Percentiles rank a stretch among this genome's conserved stretches.
Evolutionary conservation across 176 grass and related monocot genomes (phyloP).

Genomic region (Pontederia paniculata): DNA sequence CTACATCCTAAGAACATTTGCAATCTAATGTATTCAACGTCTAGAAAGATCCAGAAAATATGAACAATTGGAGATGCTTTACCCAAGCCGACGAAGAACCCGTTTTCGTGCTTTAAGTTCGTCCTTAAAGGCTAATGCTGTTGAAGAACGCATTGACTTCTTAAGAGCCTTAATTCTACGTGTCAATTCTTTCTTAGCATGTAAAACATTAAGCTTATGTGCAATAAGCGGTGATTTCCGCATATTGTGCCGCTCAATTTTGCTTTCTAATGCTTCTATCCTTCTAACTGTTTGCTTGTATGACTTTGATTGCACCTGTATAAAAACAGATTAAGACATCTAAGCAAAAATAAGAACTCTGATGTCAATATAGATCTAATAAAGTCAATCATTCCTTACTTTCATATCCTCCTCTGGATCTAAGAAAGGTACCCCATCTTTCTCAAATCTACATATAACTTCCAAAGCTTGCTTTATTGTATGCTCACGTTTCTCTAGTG

Average conservation of each 20-base stretch:
- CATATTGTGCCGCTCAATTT: constrained; percentile 81
- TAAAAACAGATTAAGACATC: constrained; percentile 4
- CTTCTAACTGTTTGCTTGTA: constrained; percentile 59
- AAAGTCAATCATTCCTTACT: constrained; percentile 33
- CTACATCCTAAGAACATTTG: background rate
- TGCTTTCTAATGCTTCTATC: constrained; percentile 80
- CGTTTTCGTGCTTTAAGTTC: constrained; percentile 83
- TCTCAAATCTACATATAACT: constrained; percentile 67
- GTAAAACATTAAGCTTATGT: constrained; percentile 77
- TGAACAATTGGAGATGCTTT: constrained; percentile 10
- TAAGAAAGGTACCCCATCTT: constrained; percentile 83
- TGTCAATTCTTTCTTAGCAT: constrained; percentile 75
- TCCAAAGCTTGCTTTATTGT: constrained; percentile 74
- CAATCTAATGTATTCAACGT: background rate
- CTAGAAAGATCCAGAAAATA: constrained; percentile 7
- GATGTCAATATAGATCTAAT: too few relatives aligned
- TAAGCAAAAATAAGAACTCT: background rate
- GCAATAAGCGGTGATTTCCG: constrained; percentile 55
- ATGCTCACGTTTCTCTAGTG: constrained; percentile 73
- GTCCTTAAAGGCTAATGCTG: constrained; percentile 91
- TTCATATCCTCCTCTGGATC: constrained; percentile 99
- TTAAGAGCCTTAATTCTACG: constrained; percentile 80
- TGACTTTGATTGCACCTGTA: constrained; percentile 67
- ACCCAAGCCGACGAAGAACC: constrained; percentile 85
- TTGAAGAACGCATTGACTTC: constrained; percentile 43